phyloP scores from a whole-genome alignment of 148 eudicot species.

The Heliosperma pusillum region DNA sequence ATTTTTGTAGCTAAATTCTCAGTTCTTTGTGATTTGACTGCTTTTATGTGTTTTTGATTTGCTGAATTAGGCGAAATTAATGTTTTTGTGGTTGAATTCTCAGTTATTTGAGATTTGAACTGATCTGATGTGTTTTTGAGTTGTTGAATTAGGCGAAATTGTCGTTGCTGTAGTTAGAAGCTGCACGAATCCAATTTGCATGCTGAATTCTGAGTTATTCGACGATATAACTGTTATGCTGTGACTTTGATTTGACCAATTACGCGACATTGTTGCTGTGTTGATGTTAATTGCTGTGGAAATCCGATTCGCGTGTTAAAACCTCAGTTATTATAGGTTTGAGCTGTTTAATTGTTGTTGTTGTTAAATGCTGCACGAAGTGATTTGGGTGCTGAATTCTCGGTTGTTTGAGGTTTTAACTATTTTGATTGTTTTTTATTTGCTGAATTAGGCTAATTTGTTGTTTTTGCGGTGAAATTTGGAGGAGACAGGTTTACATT shows the following conservation, averaged over 20 bases:
- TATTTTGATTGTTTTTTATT: neutral
- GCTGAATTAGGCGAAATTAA: too few relatives aligned
- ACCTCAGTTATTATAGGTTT: neutral
- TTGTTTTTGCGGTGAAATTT: neutral
- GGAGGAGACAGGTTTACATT: constrained; percentile 86
- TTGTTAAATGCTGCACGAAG: neutral
- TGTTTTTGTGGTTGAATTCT: neutral
- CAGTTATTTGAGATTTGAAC: neutral
- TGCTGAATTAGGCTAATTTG: neutral
- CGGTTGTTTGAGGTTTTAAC: too few relatives aligned
- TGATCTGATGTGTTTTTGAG: neutral
- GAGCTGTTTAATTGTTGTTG: neutral
- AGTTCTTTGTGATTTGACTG: too few relatives aligned
- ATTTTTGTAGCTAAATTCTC: too few relatives aligned
- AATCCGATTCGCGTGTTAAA: neutral
- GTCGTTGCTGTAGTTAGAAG: too few relatives aligned
- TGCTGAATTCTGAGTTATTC: neutral
- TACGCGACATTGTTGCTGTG: neutral
- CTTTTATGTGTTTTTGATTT: too few relatives aligned
- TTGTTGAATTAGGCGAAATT: neutral
- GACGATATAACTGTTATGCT: neutral
- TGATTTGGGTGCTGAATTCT: neutral
- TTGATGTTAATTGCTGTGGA: constrained; percentile 35
- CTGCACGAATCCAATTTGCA: neutral
- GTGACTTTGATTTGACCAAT: neutral